Conservation (phyloP, 2,329 filamentous ascomycete species). For the Fusarium sterilihyphosum region DNA sequence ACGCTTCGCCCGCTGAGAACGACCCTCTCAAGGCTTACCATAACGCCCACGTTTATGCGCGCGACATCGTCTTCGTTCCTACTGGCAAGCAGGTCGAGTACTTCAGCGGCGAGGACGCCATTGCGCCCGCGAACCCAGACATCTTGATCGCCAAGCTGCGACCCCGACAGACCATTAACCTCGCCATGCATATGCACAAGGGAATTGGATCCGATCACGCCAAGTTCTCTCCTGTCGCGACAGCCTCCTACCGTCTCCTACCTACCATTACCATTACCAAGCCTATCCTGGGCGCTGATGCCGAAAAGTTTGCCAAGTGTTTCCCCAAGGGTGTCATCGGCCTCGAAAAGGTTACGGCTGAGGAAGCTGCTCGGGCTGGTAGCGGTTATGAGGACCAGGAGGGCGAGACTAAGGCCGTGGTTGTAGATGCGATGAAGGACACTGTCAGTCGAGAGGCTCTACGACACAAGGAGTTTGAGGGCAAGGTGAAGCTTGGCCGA, state of each 20-base stretch:
- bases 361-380: slow-evolving; percentile 69
- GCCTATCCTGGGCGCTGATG: slow-evolving; percentile 88
- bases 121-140: slow-evolving; percentile 85
- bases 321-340: slow-evolving; percentile 90
- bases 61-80: slow-evolving; percentile 79
- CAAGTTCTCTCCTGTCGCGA: slow-evolving; percentile 96
- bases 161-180: slow-evolving; percentile 85
- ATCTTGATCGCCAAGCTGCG: slow-evolving; percentile 95
- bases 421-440: slow-evolving; percentile 88
- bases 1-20: slow-evolving; percentile 75
- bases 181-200: slow-evolving; percentile 94
- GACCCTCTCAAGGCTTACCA: slow-evolving; percentile 88
- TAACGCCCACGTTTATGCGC: slow-evolving; percentile 84
- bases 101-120: slow-evolving; percentile 74
- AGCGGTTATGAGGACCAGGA: slow-evolving; percentile 77
- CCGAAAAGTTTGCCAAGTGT: slow-evolving; percentile 88
- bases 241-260: slow-evolving; percentile 90
- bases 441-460: slow-evolving; percentile 94
- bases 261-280: slow-evolving; percentile 85
- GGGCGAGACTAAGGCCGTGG: slow-evolving; percentile 88
- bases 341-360: slow-evolving; percentile 74
- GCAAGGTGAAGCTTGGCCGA: slow-evolving; percentile 92
- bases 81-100: slow-evolving; percentile 76
- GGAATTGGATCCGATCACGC: slow-evolving; percentile 94
- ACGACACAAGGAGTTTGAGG: slow-evolving; percentile 91